Percentiles rank a stretch among this genome's conserved stretches.
Conservation (phyloP, 2,329 filamentous ascomycete species). For the Paraphaeosphaeria sporulosa region DNA sequence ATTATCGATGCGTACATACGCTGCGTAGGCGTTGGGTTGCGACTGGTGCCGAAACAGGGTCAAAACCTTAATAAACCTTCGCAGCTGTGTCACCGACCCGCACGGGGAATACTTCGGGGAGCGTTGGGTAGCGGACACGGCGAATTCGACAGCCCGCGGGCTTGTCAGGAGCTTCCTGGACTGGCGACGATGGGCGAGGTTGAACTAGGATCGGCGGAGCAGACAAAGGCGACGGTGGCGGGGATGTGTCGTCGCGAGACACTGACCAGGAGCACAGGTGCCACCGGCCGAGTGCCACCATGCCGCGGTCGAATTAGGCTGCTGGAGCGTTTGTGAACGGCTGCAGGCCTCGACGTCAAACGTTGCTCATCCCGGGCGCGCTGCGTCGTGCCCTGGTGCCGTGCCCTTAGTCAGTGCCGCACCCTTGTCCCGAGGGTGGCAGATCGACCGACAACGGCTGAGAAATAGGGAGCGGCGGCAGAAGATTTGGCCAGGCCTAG, state of each 20-base stretch:
- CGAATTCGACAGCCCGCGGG: background rate
- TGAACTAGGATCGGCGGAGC: conserved; percentile 24
- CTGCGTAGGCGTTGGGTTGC: conserved; percentile 42
- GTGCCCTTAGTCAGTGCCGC: conserved; percentile 14
- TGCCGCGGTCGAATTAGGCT: conserved; percentile 46
- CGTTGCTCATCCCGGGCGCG: conserved; percentile 7
- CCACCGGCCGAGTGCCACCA: conserved; percentile 29
- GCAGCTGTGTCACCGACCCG: conserved; percentile 35
- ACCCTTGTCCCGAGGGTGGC: conserved; percentile 8
- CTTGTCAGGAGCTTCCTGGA: conserved; percentile 1
- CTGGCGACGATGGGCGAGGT: conserved; percentile 23
- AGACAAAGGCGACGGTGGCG: conserved; percentile 6
- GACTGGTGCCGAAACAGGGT: conserved; percentile 49
- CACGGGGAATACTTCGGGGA: conserved; percentile 20
- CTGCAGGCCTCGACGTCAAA: conserved; percentile 35
- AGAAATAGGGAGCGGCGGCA: background rate
- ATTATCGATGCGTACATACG: conserved; percentile 38
- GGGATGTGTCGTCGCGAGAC: conserved; percentile 20
- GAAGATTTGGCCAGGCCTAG: background rate
- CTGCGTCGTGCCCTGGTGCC: conserved; percentile 9
- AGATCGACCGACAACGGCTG: conserved; percentile 10
- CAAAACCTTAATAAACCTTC: conserved; percentile 50
- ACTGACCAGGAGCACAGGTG: conserved; percentile 4
- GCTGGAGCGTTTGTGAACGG: conserved; percentile 42
- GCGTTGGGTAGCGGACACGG: background rate